These are phyloP conservation scores for Grosmannia serpens DNA, from an alignment of 2,329 filamentous ascomycete genomes.

Conservation along the genomic window DNA sequence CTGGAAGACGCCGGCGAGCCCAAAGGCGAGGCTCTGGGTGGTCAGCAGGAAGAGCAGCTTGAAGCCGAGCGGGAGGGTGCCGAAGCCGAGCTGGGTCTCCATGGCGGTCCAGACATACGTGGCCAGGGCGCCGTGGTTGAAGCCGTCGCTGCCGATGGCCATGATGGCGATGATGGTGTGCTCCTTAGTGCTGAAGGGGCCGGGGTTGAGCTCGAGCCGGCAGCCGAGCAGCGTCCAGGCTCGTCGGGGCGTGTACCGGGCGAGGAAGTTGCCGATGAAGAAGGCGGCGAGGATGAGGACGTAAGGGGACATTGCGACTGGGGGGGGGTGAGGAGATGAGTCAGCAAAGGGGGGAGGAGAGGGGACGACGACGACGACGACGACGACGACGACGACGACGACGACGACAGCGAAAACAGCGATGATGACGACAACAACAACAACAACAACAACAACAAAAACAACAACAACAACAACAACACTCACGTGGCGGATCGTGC, in stretches of 20 bases:
- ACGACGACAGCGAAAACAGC: no score
- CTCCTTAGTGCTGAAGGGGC: slow-evolving; percentile 47
- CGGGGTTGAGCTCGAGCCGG: slow-evolving; percentile 40
- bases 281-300: slow-evolving; percentile 36
- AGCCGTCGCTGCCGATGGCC: slow-evolving; percentile 42
- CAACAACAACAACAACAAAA: no score
- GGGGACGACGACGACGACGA: no score
- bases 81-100: slow-evolving; percentile 36
- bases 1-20: slow-evolving; percentile 34
- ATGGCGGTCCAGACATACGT: slow-evolving; percentile 38
- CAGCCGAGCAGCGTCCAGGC: slow-evolving; percentile 36
- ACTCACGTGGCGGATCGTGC: not conserved
- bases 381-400: no score
- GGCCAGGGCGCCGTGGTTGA: slow-evolving; percentile 25
- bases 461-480: not conserved
- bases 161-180: slow-evolving; percentile 48
- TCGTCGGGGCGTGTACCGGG: slow-evolving; percentile 35
- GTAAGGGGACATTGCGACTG: not conserved
- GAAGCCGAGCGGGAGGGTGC: slow-evolving; percentile 18
- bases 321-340: not conserved
- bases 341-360: not conserved
- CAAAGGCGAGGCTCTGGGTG: slow-evolving; percentile 41
- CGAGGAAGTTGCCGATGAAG: slow-evolving; percentile 49
- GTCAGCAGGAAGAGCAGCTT: not conserved
- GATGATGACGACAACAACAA: no score